Percentiles rank a stretch among this genome's conserved stretches.
phyloP scores from a whole-genome alignment of 2,329 filamentous ascomycete genomes.

The Macrophomina tecta region DNA sequence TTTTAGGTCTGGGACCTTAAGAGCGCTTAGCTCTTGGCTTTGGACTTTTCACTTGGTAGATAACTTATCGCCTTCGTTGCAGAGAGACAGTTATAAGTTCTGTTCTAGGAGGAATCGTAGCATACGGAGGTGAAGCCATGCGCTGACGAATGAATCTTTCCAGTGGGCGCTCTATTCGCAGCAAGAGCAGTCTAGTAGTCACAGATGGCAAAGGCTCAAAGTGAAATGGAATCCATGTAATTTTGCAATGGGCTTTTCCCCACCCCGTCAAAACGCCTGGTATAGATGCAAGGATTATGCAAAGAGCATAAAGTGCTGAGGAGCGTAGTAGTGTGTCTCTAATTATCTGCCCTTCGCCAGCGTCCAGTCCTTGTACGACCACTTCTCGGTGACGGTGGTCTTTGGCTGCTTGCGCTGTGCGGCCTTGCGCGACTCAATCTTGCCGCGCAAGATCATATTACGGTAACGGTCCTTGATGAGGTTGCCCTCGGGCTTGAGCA shows the following conservation, averaged over 20 bases:
- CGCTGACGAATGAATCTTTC: no score
- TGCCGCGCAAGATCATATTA: conserved; percentile 85
- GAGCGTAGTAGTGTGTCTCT: not conserved
- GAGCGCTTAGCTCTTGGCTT: not conserved
- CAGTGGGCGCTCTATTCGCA: no score
- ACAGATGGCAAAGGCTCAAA: not conserved
- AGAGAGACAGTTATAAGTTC: not conserved
- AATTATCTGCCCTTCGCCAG: conserved; percentile 41
- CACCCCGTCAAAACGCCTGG: conserved; percentile 3
- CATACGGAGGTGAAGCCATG: no score
- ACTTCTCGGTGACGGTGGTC: conserved; percentile 88
- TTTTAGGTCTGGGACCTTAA: not conserved
- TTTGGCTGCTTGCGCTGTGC: conserved; percentile 84
- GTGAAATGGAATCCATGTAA: not conserved
- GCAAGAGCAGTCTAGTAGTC: no score
- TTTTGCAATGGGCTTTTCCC: not conserved
- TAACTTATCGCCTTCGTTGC: conserved; percentile 9
- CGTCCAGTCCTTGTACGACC: conserved; percentile 94
- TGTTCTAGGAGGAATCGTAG: not conserved
- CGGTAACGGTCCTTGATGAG: conserved; percentile 90
- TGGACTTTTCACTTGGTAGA: not conserved
- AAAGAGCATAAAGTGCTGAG: not conserved
- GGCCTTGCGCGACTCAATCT: conserved; percentile 81
- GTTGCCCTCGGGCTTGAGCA: conserved; percentile 89
- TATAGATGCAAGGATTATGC: not conserved